Evolutionary conservation across 169 alveolate genomes (phyloP).

Genomic region (Cytauxzoon felis): DNA sequence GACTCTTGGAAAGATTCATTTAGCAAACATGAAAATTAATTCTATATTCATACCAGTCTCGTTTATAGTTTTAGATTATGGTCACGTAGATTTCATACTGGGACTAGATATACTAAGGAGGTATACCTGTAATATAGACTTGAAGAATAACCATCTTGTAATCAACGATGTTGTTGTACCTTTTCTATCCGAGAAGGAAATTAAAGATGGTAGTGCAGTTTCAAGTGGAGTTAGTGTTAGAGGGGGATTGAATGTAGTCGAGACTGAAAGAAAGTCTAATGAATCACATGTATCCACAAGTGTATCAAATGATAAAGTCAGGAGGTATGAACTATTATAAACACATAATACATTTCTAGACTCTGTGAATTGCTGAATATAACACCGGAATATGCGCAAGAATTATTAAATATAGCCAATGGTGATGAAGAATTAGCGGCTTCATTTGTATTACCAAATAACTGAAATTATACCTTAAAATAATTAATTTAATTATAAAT

Average conservation of each 20-base stretch:
- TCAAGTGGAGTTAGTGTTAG: neutral
- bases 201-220: neutral
- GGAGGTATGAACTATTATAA: neutral
- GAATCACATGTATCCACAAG: neutral
- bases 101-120: conserved; percentile 92
- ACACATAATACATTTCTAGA: neutral
- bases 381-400: conserved; percentile 24
- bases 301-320: neutral
- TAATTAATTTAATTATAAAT: neutral
- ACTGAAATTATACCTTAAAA: conserved; percentile 9
- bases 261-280: neutral
- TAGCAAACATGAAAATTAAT: conserved; percentile 90
- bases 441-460: neutral
- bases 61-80: conserved; percentile 87
- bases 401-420: conserved; percentile 21
- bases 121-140: conserved; percentile 88
- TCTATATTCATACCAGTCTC: conserved; percentile 82
- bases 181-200: conserved; percentile 29
- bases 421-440: conserved; percentile 56
- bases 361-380: conserved; percentile 35
- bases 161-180: conserved; percentile 81
- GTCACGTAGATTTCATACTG: conserved; percentile 85
- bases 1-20: conserved; percentile 92
- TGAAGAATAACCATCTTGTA: conserved; percentile 79
- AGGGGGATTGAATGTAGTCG: neutral